Conservation (phyloP, 257 asterid genomes). For the Datura wrightii region DNA sequence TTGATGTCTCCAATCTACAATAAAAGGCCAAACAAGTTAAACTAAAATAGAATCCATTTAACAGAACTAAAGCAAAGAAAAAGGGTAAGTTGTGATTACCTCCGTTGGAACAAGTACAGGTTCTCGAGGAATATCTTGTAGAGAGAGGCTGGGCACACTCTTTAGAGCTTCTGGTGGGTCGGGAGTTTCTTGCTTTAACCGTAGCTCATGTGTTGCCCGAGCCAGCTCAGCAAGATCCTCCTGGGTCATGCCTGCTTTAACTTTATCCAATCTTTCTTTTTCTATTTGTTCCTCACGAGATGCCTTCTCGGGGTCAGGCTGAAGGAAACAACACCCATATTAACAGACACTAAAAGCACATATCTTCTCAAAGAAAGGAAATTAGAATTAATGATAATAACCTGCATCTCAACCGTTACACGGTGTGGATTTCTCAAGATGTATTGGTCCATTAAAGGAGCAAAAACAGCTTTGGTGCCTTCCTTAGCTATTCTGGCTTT, state of each 20-base stretch:
- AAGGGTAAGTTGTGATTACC: constrained; percentile 51
- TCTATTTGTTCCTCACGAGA: constrained; percentile 84
- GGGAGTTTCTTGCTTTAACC: constrained; percentile 95
- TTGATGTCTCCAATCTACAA: constrained; percentile 79
- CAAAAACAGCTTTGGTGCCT: constrained; percentile 96
- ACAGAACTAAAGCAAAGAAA: constrained; percentile 28
- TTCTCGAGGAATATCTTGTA: constrained; percentile 87
- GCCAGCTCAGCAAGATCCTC: constrained; percentile 99
- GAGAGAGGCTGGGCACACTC: constrained; percentile 86
- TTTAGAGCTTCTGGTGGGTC: constrained; percentile 97
- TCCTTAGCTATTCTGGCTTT: constrained; percentile 87
- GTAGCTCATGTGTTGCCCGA: constrained; percentile 87
- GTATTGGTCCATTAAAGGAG: constrained; percentile 78
- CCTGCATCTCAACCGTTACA: constrained; percentile 98
- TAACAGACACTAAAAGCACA: constrained; percentile 35
- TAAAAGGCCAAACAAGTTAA: constrained; percentile 36
- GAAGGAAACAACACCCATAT: constrained; percentile 39
- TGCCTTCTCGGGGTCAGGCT: constrained; percentile 98
- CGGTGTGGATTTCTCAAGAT: constrained; percentile 83
- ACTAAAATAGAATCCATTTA: constrained; percentile 33
- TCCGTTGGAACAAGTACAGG: constrained; percentile 80
- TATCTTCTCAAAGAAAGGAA: constrained; percentile 35
- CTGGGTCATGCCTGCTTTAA: constrained; percentile 82
- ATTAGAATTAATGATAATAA: constrained; percentile 39
- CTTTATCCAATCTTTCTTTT: constrained; percentile 70